Evolutionary conservation across 163 green algal species (phyloP), one percentile per base, ranked within the genome.

Genomic region (Volvox carteri): DNA sequence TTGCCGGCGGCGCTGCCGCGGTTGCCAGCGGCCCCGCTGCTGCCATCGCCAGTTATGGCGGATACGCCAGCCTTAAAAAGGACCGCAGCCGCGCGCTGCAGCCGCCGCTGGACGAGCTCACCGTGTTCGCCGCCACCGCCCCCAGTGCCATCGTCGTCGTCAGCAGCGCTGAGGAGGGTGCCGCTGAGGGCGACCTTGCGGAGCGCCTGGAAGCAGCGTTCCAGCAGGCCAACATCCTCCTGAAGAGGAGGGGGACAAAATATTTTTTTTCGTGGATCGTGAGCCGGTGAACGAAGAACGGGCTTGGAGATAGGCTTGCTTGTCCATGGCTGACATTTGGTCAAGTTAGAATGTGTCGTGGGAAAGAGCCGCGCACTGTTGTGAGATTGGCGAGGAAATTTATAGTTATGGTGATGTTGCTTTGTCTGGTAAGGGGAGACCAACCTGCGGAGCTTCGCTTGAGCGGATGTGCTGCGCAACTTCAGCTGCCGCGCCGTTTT

Each of bases 141-240:
- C 5, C 21, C 52, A 9, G 52, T 21, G 6, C 0, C 33, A 28
- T 28, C 78, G 11, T n/a, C n/a, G n/a, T n/a, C n/a, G n/a, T n/a
- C n/a, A n/a, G n/a, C n/a, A n/a, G n/a, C n/a, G n/a, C n/a, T n/a
- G n/a, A n/a, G n/a, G n/a, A n/a, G n/a, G n/a, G 39, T 14, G 62
- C 23, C 12, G 80, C 8, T 48, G 30, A 87, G 33, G 18, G 46
- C 2, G 65, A 62, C 81, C 46, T 33, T 28, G 3, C 81, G 81
- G 41, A 80, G 46, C 0, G 81, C 65, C 33, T 79, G 65, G 44
- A 87, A 62, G 33, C 81, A 87, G 21, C 42, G 35, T 25, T 80
- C 46, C 33, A 87, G 44, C 65, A 87, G 18, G 5, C 62, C 37
- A 0, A 18, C 62, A 21, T 37, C 23, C 4, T 86, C 60, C 60